Base-by-base conservation (phyloP, 106 monocot species). In the Vanilla planifolia region DNA sequence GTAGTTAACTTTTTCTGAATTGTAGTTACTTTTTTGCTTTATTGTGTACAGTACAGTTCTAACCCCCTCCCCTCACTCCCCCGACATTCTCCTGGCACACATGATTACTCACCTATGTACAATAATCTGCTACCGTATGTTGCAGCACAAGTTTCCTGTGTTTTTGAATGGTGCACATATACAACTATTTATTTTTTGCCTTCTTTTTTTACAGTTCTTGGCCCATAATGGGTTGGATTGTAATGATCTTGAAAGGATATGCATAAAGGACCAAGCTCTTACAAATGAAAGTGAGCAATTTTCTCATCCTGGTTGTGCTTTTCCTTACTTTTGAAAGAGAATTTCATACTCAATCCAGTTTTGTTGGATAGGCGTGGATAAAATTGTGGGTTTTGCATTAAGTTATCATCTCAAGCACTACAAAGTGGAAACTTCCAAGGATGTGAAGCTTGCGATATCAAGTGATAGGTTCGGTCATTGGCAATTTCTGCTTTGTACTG, bases 351-450 rank as follows among this genome's bases (percentile, higher is more conserved):
- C 30, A 29, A 9, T 28, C 14, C 7, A 32, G 6, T 20, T 63
- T 32, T 41, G 13, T 47, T 63, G 33, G 63, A 34, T 67, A 95
- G 95, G 80, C 65, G 78, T 95, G 40, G 95, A 95, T 67, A 95
- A 81, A 71, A 80, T 95, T 36, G 76, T 90, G 71, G 95, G 95
- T 70, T 95, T 86, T 67, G 83, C 89, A 69, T 59, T 95, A 28
- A 84, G 86, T 74, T 76, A 95, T 68, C 80, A 95, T 55, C 71
- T 89, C 29, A 78, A 72, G 80, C 64, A 71, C 48, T 40, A 66
- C 19, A 73, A 11, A 52, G 17, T 6, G 19, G 64, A 72, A 37
- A 32, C 67, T 48, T 22, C 33, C 2, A 76, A 71, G 44, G 80
- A 90, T 69, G 59, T 60, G 41, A 89, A 79, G 60, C 68, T 95